Evolutionary conservation across 768 basidiomycete genomes (phyloP).

Genomic region (Dioszegia hungarica): DNA sequence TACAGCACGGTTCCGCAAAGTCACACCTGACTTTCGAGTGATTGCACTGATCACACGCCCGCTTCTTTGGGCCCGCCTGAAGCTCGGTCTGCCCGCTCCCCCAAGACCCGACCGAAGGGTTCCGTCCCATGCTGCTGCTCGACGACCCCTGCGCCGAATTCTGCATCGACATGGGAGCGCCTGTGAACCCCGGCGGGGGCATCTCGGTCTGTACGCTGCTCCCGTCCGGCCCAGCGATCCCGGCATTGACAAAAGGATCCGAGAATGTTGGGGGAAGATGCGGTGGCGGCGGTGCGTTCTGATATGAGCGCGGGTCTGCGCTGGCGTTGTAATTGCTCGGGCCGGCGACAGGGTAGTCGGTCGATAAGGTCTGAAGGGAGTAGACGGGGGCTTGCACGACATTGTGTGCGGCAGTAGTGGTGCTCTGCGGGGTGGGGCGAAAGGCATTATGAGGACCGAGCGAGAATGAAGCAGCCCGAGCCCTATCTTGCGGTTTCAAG

Average conservation of each 20-base stretch:
- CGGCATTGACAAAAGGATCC: not conserved
- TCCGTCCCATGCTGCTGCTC: constrained; percentile 5
- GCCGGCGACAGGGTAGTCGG: not conserved
- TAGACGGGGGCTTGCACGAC: not conserved
- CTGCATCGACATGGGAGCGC: constrained; percentile 15
- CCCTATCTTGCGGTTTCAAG: not conserved
- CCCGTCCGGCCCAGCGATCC: not conserved
- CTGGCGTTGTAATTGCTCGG: too few species aligned
- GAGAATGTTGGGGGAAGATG: not conserved
- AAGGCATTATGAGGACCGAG: not conserved
- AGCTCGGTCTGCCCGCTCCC: not conserved
- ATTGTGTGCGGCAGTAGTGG: too few species aligned
- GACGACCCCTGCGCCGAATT: constrained; percentile 23
- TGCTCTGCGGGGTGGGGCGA: not conserved
- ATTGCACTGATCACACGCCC: constrained; percentile 48
- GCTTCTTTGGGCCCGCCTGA: constrained; percentile 38
- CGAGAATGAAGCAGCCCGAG: not conserved
- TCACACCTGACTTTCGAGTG: constrained; percentile 47
- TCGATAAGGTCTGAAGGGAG: not conserved
- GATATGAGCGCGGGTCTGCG: too few species aligned
- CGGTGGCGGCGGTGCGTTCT: too few species aligned
- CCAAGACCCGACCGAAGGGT: not conserved
- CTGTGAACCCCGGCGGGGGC: not conserved
- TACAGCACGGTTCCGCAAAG: constrained; percentile 43
- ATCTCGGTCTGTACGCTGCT: not conserved